Conservation (phyloP, 441 rosid genomes). For the Erysimum pusillum region DNA sequence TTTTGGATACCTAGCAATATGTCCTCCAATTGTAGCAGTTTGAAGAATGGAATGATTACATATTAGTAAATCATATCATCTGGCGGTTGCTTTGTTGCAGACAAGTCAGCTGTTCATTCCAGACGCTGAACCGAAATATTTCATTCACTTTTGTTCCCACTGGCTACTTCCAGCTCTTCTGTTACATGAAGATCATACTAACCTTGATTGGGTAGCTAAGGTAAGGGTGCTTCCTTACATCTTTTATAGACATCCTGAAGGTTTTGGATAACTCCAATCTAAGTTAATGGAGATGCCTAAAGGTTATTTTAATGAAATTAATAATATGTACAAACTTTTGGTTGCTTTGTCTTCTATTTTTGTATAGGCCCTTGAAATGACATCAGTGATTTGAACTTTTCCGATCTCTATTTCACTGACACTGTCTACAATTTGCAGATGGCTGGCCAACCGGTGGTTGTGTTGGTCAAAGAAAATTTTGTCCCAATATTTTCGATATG, state of each 20-base stretch:
- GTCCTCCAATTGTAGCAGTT: conserved; percentile 18
- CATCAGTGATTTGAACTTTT: conserved; percentile 12
- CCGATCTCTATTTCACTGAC: conserved; percentile 11
- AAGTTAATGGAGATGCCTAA: conserved; percentile 21
- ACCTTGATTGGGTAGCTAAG: conserved; percentile 85
- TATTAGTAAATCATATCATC: conserved; percentile 29
- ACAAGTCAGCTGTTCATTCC: conserved; percentile 73
- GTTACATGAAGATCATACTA: conserved; percentile 67
- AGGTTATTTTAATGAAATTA: background rate
- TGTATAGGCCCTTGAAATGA: conserved; percentile 22
- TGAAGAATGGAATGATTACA: conserved; percentile 29
- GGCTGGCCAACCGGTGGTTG: conserved; percentile 69
- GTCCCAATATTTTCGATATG: conserved; percentile 91
- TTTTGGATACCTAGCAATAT: conserved; percentile 30
- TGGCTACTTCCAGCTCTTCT: conserved; percentile 97
- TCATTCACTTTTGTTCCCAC: conserved; percentile 83
- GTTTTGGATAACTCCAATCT: conserved; percentile 15
- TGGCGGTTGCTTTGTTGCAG: conserved; percentile 54
- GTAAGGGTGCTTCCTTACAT: conserved; percentile 52
- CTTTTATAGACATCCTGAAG: conserved; percentile 25
- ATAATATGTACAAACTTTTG: conserved; percentile 5
- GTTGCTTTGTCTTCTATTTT: conserved; percentile 22
- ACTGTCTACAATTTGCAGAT: conserved; percentile 63
- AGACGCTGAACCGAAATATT: conserved; percentile 77
- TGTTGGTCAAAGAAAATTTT: conserved; percentile 77